A percentile compares a stretch with the other conserved stretches of the same genome.
phyloP scores from a whole-genome alignment of 2,329 filamentous ascomycete species.

The Colletotrichum aenigma region DNA sequence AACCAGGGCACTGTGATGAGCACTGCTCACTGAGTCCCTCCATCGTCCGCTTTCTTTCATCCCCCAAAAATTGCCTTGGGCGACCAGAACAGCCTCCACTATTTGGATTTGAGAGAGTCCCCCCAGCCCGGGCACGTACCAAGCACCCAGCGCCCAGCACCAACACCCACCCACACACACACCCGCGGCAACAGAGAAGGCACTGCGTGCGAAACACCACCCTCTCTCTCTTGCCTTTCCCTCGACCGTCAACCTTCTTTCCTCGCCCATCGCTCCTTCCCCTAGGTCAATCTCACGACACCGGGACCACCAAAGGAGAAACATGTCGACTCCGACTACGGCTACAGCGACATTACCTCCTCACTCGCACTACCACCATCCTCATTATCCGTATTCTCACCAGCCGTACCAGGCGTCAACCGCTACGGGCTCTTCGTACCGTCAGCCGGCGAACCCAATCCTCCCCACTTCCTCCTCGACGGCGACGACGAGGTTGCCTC shows the following conservation, averaged over 20 bases:
- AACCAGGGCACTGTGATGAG: constrained; percentile 1
- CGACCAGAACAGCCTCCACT: neutral
- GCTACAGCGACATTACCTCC: constrained; percentile 28
- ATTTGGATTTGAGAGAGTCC: constrained; percentile 12
- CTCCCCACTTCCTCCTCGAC: constrained; percentile 44
- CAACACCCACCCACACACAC: constrained; percentile 7
- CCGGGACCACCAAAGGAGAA: constrained; percentile 23
- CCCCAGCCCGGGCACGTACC: constrained; percentile 13
- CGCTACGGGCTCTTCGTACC: constrained; percentile 34
- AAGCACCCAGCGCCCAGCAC: constrained; percentile 1
- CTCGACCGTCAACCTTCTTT: constrained; percentile 13
- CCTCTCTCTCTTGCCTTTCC: constrained; percentile 1
- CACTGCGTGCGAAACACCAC: constrained; percentile 18
- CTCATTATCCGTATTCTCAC: constrained; percentile 66
- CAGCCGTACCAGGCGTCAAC: constrained; percentile 52
- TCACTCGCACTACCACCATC: constrained; percentile 65
- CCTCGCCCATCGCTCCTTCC: constrained; percentile 1
- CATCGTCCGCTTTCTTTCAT: neutral
- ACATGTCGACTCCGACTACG: constrained; percentile 79
- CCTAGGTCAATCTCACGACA: constrained; percentile 20
- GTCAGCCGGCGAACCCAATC: constrained; percentile 35
- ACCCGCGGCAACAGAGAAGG: constrained; percentile 6
- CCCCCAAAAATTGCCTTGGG: neutral
- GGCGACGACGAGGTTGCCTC: constrained; percentile 35
- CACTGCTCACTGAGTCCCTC: neutral